Evolutionary conservation across 1,284 basidiomycete species (phyloP).

Genomic region (Wolfiporia cocos): DNA sequence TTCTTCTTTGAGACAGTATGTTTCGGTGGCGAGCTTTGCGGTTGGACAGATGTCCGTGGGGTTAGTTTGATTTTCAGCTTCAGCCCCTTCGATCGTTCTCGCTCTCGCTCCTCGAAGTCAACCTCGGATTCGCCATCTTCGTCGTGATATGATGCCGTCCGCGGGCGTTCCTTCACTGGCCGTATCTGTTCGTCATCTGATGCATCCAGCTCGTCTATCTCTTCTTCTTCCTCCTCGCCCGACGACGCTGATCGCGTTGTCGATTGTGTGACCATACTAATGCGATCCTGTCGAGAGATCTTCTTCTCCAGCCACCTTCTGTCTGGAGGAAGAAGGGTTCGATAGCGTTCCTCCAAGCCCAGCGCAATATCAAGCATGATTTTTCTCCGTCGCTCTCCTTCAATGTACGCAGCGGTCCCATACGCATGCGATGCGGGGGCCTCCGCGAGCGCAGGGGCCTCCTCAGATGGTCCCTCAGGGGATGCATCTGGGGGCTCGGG

Average conservation of each 20-base stretch:
- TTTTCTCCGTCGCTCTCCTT: constrained; percentile 64
- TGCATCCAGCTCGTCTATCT: constrained; percentile 9
- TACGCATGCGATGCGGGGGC: constrained; percentile 32
- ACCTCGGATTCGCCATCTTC: constrained; percentile 25
- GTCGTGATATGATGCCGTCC: constrained; percentile 11
- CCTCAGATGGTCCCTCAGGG: constrained; percentile 1
- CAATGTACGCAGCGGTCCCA: constrained; percentile 36
- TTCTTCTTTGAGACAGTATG: constrained; percentile 10
- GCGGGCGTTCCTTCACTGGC: constrained; percentile 7
- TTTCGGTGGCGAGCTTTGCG: constrained; percentile 6
- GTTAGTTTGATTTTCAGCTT: constrained; percentile 35
- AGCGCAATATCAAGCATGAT: constrained; percentile 67
- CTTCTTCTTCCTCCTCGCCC: constrained; percentile 10
- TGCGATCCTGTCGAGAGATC: constrained; percentile 2
- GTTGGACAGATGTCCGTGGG: constrained; percentile 13
- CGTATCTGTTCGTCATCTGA: constrained; percentile 3
- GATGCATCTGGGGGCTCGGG: constrained; percentile 22
- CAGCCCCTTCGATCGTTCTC: constrained; percentile 24
- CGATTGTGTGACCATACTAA: too few species aligned
- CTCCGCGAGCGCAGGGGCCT: constrained; percentile 11
- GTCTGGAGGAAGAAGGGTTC: constrained; percentile 63
- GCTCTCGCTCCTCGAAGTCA: constrained; percentile 19
- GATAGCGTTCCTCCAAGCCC: constrained; percentile 63
- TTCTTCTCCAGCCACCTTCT: constrained; percentile 21
- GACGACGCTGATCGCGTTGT: constrained; percentile 8